Base-by-base conservation (phyloP, 768 basidiomycete species). In the Lanmaoa pseudosensibilis region DNA sequence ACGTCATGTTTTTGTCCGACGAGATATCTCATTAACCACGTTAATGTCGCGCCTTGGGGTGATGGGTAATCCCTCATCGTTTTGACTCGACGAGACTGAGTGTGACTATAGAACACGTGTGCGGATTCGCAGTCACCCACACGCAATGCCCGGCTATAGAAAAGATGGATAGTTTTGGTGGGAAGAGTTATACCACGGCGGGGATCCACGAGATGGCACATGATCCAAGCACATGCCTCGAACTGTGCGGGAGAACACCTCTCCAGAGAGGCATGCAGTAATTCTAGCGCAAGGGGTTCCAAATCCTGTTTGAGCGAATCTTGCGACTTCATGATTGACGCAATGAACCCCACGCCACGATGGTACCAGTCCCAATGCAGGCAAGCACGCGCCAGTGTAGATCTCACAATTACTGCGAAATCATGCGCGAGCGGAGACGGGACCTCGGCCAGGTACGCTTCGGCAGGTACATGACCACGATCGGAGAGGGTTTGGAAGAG, bases 1-100 rank as follows among this genome's bases (percentile, higher is more conserved):
- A 75, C 68, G 55, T 78, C 74, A 23, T 70, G 69, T 44, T 77
- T 75, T 38, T 62, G 66, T 37, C 56, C 55, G 2, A 72, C 65
- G 16, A 86, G 72, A 65, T 79, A 65, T 4, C 70, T 56, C 74
- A 88, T 75, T n/a, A 88, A 67, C 81, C 82, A 87, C 18, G 75
- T 65, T 48, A 86, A 60, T 2, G 79, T 64, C 10, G 58, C 43
- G 30, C 77, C 78, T 39, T 71, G 72, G 5, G 88, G 88, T 19
- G 78, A 66, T 6, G 83, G 81, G 56, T 84, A 86, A 4, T 59
- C 53, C 50, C 74, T 74, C n/a, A 60, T 58, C 21, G 63, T 54
- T 45, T 66, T 62, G 44, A 78, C 69, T 23, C 56, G 55, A 18
- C 57, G 56, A 10, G 72, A 68, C 15, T 77, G 79, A 5, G 81